Base-by-base conservation (phyloP, 1,284 basidiomycete genomes). In the Cutaneotrichosporon cutaneum region DNA sequence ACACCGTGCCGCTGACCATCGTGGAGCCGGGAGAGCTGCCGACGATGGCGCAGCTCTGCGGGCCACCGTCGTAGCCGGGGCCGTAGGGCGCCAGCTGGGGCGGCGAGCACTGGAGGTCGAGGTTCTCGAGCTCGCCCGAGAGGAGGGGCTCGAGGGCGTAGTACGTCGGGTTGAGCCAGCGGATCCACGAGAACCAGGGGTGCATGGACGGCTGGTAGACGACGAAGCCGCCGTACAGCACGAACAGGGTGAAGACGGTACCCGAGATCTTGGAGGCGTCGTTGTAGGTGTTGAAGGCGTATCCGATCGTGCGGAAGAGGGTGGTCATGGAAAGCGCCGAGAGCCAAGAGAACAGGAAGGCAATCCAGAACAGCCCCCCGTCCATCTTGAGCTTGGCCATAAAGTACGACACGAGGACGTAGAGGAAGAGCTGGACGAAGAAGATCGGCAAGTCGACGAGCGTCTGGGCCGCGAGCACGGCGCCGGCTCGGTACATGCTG, bases 401-500 rank as follows among this genome's bases (percentile, higher is more conserved):
- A 54, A 73, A 78, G 65, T 76, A 81, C 64, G 79, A 71, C 62
- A 79, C 76, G 45, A 78, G 63, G 56, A 71, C 66, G 68, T 80
- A 82, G 63, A 80, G 63, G 48, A 77, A 70, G 45, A 75, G 70
- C 48, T 80, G 77, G 22, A 78, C 60, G 22, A 76, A 69, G 68
- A 78, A 78, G 58, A 81, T 75, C 8, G 81, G 81, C 16, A 80
- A 35, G 67, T 82, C 81, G 27, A 89, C 87, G 42, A 90, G 73
- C 0, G 87, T 88, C 54, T 88, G 81, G 14, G 89, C 88, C 36
- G 89, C 72, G 0, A 86, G 82, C 27, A 79, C 73, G 3, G 78
- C 77, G 2, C 75, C 70, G 4, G 80, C 77, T 24, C 77, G 74
- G 66, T 79, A 79, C 71, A 81, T 76, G 22, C 78, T 74, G 67